phyloP scores from a whole-genome alignment of 2,329 filamentous ascomycete species.

The Colletotrichum cordylinicola region DNA sequence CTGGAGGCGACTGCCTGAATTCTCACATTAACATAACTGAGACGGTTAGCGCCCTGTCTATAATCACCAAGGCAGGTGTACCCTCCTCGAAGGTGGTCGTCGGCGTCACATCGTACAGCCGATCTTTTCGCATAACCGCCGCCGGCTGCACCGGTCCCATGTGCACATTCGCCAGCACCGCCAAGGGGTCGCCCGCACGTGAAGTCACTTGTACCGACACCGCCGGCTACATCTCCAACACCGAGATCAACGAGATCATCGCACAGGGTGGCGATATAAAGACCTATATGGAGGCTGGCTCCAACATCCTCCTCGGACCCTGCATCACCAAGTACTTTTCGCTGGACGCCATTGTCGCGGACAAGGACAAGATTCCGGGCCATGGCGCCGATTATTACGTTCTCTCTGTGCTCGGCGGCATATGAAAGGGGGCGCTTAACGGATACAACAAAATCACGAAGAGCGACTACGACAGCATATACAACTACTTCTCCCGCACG shows the following conservation, averaged over 20 bases:
- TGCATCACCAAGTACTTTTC: too few relatives aligned
- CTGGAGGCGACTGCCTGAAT: conserved; percentile 37
- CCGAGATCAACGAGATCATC: conserved; percentile 31
- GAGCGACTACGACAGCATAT: too few relatives aligned
- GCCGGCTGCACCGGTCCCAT: conserved; percentile 29
- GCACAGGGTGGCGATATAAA: neutral
- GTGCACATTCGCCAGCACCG: conserved; percentile 30
- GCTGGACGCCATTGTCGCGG: too few relatives aligned
- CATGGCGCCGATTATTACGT: too few relatives aligned
- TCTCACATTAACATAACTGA: conserved; percentile 46
- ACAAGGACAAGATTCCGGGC: too few relatives aligned
- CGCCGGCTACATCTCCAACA: conserved; percentile 34
- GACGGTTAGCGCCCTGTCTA: conserved; percentile 35
- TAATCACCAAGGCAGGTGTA: conserved; percentile 40
- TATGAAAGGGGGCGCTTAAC: too few relatives aligned
- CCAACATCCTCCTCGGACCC: neutral
- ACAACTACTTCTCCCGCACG: too few relatives aligned
- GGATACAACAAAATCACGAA: too few relatives aligned
- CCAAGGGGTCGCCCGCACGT: conserved; percentile 22
- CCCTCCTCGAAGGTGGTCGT: conserved; percentile 34
- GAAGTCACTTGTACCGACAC: conserved; percentile 29
- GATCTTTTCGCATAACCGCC: conserved; percentile 37
- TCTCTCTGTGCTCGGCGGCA: too few relatives aligned
- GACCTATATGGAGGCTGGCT: neutral
- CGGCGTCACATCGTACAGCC: conserved; percentile 35